phyloP scores from a whole-genome alignment of 768 basidiomycete genomes.

The Rhodotorula babjevae region DNA sequence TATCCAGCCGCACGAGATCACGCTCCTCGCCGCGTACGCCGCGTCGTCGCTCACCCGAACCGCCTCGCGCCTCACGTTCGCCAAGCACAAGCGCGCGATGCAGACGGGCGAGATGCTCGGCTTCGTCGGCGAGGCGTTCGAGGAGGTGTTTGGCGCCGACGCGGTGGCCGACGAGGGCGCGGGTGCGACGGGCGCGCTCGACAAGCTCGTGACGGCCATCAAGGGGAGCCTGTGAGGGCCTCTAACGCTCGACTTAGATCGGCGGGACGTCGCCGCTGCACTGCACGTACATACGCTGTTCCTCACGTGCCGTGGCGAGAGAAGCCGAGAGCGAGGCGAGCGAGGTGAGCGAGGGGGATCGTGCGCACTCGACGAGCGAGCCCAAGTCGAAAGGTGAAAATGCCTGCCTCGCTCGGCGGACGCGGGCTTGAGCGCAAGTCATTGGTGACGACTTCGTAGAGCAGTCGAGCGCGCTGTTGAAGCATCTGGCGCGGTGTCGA shows the following conservation, averaged over 20 bases:
- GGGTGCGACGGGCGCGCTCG: background rate
- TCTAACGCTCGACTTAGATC: background rate
- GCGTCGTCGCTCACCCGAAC: conserved; percentile 85
- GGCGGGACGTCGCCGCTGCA: background rate
- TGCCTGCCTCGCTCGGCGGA: too few relatives aligned
- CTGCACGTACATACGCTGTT: background rate
- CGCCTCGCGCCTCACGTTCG: conserved; percentile 70
- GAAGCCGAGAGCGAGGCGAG: too few relatives aligned
- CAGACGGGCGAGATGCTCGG: conserved; percentile 71
- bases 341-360: too few relatives aligned
- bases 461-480: too few relatives aligned
- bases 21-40: conserved; percentile 76
- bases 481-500: too few relatives aligned
- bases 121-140: conserved; percentile 62
- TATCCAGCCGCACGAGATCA: conserved; percentile 53
- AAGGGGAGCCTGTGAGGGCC: conserved; percentile 10
- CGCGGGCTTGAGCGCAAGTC: too few relatives aligned
- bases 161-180: conserved; percentile 9
- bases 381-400: too few relatives aligned
- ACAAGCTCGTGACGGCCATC: conserved; percentile 6
- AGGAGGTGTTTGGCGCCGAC: conserved; percentile 61
- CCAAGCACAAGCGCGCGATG: conserved; percentile 68
- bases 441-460: too few relatives aligned
- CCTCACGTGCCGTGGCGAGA: too few relatives aligned
- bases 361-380: too few relatives aligned